phyloP scores from a whole-genome alignment of 306 rosid genomes.

The Rosa lucieae region DNA sequence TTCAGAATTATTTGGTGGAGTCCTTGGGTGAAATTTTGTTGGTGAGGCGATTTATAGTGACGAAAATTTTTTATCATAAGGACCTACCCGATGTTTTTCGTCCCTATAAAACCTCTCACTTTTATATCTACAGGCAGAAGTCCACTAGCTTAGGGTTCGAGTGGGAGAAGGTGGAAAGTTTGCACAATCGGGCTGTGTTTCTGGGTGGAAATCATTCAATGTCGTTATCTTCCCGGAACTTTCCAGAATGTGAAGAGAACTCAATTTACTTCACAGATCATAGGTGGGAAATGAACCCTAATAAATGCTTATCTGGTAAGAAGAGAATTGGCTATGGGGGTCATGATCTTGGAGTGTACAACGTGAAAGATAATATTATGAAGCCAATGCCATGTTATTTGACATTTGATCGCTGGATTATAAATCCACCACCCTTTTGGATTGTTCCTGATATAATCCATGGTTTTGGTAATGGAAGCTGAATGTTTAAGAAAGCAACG shows the following conservation, averaged over 20 bases:
- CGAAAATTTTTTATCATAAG: not conserved
- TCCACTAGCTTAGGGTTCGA: not conserved
- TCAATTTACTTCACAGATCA: constrained; percentile 17
- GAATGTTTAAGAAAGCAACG: no score
- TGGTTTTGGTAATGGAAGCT: no score
- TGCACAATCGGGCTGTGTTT: not conserved
- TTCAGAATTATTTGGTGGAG: constrained; percentile 17
- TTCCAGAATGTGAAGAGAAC: constrained; percentile 10
- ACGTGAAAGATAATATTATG: not conserved
- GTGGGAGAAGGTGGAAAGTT: not conserved
- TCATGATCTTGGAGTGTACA: constrained; percentile 16
- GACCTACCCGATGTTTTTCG: not conserved
- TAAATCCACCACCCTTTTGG: not conserved
- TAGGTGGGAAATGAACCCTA: not conserved
- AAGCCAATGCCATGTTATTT: not conserved
- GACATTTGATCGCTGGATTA: not conserved
- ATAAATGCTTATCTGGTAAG: not conserved
- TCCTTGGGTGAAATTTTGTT: constrained; percentile 15
- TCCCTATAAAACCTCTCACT: not conserved
- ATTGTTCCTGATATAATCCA: not conserved
- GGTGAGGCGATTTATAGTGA: not conserved
- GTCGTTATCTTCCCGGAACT: not conserved
- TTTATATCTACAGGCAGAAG: not conserved
- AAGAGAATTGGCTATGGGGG: not conserved
- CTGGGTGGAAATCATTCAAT: constrained; percentile 7